These are phyloP conservation scores for Saprolegnia diclina DNA, from an alignment of 352 stramenopile genomes.

Conservation along the genomic window DNA sequence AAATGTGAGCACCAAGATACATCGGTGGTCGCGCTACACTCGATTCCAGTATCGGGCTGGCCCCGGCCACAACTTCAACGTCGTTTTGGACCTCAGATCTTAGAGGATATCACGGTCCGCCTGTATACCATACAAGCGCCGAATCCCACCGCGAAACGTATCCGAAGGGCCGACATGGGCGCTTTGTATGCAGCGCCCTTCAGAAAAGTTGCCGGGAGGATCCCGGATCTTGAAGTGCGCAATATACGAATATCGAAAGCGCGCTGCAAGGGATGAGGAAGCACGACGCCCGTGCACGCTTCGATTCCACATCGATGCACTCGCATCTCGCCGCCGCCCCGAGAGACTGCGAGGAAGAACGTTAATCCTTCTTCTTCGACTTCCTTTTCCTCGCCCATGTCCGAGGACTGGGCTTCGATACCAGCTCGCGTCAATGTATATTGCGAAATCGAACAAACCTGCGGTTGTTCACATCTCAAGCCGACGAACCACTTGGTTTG, in stretches of 20 bases:
- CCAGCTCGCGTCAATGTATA: not conserved
- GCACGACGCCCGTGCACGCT: not conserved
- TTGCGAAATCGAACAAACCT: not conserved
- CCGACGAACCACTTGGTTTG: not conserved
- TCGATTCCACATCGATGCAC: not conserved
- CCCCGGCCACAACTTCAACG: conserved; percentile 6
- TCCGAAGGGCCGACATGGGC: not conserved
- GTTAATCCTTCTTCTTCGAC: not conserved
- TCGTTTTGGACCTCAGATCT: conserved; percentile 6
- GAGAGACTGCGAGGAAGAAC: not conserved
- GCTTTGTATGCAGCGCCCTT: not conserved
- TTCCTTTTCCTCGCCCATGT: not conserved
- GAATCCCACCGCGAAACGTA: not conserved
- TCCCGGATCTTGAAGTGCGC: not conserved
- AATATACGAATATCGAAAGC: not conserved
- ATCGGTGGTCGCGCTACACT: not conserved
- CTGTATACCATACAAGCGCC: conserved; percentile 20
- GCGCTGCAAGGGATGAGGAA: not conserved
- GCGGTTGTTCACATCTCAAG: not conserved
- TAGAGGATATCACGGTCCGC: not conserved
- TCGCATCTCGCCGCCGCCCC: too few relatives aligned
- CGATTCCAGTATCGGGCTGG: not conserved
- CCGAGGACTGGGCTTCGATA: too few relatives aligned
- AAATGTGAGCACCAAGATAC: conserved; percentile 7
- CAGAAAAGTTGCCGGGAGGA: not conserved